These are phyloP conservation scores for Kazachstania sp. DNA, from an alignment of 1,139 yeast species.

Conservation along the genomic window DNA sequence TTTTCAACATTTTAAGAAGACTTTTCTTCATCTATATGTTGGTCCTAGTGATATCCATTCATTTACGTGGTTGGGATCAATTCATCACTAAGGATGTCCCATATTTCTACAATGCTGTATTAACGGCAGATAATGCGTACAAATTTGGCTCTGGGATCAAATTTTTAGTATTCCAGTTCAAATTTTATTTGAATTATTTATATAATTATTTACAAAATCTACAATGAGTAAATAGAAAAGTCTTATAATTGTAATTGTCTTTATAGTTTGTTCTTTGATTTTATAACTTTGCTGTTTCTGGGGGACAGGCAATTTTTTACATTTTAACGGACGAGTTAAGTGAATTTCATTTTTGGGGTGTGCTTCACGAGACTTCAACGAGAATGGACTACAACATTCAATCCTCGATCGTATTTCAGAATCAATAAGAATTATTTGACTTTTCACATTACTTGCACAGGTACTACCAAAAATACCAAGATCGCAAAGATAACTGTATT, in stretches of 20 bases:
- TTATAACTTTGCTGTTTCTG: too few relatives aligned
- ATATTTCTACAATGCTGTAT: slow-evolving; percentile 2
- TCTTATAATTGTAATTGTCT: too few relatives aligned
- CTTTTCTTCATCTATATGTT: slow-evolving; percentile 4
- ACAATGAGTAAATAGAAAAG: not conserved
- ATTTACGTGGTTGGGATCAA: slow-evolving; percentile 10
- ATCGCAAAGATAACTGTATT: too few relatives aligned
- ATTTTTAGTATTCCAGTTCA: slow-evolving; percentile 1
- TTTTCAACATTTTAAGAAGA: slow-evolving; percentile 6
- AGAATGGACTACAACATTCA: not conserved
- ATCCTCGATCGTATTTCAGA: not conserved
- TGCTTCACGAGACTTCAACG: too few relatives aligned
- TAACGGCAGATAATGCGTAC: slow-evolving; percentile 1
- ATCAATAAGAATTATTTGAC: not conserved
- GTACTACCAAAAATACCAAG: too few relatives aligned
- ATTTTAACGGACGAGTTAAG: too few relatives aligned
- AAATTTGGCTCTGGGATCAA: not conserved
- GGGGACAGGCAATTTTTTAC: too few relatives aligned
- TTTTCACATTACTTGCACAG: not conserved
- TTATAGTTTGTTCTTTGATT: too few relatives aligned
- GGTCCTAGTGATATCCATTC: slow-evolving; percentile 4
- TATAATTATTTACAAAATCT: not conserved
- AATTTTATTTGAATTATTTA: slow-evolving; percentile 2
- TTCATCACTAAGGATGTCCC: slow-evolving; percentile 6
- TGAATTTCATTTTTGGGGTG: too few relatives aligned